Conservation (phyloP, 257 asterid species). For the Solanum ahanhuiri region DNA sequence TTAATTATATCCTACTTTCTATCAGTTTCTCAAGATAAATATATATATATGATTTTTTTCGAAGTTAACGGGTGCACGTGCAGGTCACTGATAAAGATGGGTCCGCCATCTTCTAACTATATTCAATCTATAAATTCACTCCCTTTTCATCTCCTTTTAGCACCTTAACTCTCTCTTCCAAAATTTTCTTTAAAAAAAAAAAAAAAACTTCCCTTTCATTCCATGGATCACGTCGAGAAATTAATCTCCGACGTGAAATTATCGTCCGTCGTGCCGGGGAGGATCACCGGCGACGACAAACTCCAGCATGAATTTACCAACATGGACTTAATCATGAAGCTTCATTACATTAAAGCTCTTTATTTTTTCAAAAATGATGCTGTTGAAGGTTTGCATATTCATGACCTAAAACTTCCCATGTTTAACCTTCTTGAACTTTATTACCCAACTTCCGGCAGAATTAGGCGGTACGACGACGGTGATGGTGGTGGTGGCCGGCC, state of each 20-base stretch:
- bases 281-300: conserved; percentile 42
- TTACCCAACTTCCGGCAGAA: conserved; percentile 39
- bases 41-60: too few relatives aligned
- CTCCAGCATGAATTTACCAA: conserved; percentile 21
- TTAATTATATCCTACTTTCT: too few relatives aligned
- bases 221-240: neutral
- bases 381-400: conserved; percentile 24
- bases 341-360: conserved; percentile 46
- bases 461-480: conserved; percentile 24
- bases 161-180: neutral
- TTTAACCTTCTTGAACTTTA: conserved; percentile 32
- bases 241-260: conserved; percentile 10
- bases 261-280: conserved; percentile 63
- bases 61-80: too few relatives aligned
- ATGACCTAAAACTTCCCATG: conserved; percentile 46
- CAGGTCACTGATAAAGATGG: too few relatives aligned
- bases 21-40: too few relatives aligned
- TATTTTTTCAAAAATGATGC: conserved; percentile 51
- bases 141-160: neutral
- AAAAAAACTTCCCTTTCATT: neutral
- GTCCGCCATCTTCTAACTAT: too few relatives aligned
- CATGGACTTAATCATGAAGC: conserved; percentile 52
- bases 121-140: neutral
- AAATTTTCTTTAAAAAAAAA: neutral
- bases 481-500: conserved; percentile 31